phyloP scores from a whole-genome alignment of 2,329 filamentous ascomycete species.

The Exophiala bonariae region DNA sequence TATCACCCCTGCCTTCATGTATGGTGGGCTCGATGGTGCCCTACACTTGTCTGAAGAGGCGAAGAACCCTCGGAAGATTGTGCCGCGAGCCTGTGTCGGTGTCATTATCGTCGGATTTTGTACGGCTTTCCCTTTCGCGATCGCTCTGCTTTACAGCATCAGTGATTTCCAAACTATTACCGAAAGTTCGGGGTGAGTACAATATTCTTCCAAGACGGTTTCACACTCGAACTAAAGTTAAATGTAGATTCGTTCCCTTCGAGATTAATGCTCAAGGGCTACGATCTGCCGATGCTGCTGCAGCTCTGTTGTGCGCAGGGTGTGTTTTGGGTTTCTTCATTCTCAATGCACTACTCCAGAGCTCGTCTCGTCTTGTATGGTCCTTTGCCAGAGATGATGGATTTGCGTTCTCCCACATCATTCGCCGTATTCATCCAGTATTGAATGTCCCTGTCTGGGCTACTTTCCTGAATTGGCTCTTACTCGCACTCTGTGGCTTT shows the following conservation, averaged over 20 bases:
- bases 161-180: conserved; percentile 21
- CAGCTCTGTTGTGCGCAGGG: conserved; percentile 40
- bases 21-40: conserved; percentile 28
- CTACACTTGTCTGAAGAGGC: conserved; percentile 48
- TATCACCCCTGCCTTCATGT: conserved; percentile 23
- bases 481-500: conserved; percentile 30
- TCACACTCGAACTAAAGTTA: not conserved
- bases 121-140: conserved; percentile 27
- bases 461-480: conserved; percentile 21
- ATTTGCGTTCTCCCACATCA: conserved; percentile 31
- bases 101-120: conserved; percentile 35
- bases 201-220: not conserved
- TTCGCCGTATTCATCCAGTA: conserved; percentile 19
- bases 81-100: conserved; percentile 42
- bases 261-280: conserved; percentile 6
- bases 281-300: conserved; percentile 14
- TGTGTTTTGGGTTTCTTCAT: conserved; percentile 57
- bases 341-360: conserved; percentile 57
- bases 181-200: conserved; percentile 25
- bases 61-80: conserved; percentile 34
- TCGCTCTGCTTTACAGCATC: conserved; percentile 21
- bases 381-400: conserved; percentile 46
- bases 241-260: conserved; percentile 10
- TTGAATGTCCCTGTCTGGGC: conserved; percentile 30
- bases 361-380: conserved; percentile 51